These are phyloP conservation scores for Cercospora brassicicola DNA, from an alignment of 2,329 filamentous ascomycete species.

Conservation along the genomic window DNA sequence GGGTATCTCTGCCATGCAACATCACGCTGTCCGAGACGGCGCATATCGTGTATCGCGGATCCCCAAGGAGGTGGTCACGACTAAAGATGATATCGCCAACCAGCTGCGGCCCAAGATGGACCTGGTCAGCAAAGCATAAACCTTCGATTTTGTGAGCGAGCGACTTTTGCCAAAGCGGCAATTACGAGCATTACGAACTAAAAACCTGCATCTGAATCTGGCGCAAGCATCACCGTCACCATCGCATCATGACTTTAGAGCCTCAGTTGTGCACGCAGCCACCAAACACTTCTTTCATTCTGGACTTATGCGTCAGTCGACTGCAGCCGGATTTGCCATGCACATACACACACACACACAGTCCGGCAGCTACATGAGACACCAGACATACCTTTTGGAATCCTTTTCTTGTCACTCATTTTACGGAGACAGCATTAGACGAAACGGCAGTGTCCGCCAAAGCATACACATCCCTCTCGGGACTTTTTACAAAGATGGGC, in stretches of 20 bases:
- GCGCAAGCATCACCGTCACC: slow-evolving; percentile 1
- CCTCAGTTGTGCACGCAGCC: slow-evolving; percentile 9
- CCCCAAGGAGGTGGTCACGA: slow-evolving; percentile 78
- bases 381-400: neutral
- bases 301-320: neutral
- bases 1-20: slow-evolving; percentile 70
- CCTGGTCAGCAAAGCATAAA: slow-evolving; percentile 27
- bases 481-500: neutral
- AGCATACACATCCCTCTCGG: neutral
- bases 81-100: slow-evolving; percentile 64
- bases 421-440: slow-evolving; percentile 3
- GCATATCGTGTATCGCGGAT: slow-evolving; percentile 85
- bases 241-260: slow-evolving; percentile 11
- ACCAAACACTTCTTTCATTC: slow-evolving; percentile 4
- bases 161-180: slow-evolving; percentile 2
- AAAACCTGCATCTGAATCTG: slow-evolving; percentile 12
- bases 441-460: slow-evolving; percentile 4
- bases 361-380: neutral
- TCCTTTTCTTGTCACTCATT: slow-evolving; percentile 7
- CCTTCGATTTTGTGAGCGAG: slow-evolving; percentile 3
- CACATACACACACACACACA: slow-evolving; percentile 2
- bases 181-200: slow-evolving; percentile 16
- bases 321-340: neutral
- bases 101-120: slow-evolving; percentile 54
- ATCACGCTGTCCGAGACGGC: slow-evolving; percentile 72